Evolutionary conservation across 2,329 filamentous ascomycete genomes (phyloP), one percentile per base, ranked within the genome.

Genomic region (Arthrobotrys musiformis): DNA sequence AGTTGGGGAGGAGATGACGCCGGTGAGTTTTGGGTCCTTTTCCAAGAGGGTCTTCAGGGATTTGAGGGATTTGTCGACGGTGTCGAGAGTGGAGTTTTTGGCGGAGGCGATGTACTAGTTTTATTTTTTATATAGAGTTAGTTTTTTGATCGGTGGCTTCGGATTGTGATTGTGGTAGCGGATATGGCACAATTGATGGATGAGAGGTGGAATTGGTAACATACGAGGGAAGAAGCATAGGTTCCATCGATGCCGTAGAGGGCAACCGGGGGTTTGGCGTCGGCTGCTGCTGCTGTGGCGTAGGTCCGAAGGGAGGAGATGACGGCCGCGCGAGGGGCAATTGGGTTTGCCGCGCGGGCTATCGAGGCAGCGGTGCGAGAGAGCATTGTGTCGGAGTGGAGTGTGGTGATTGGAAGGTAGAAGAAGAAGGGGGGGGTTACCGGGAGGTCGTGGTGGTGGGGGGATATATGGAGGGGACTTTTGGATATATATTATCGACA

Each of bases 221-320:
- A 85, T 94, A 99, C 95, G 90, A 99, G 89, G 87, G 95, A 95
- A 87, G 91, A 93, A 85, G 95, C 95, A 87, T 99, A 99, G 84
- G 94, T 98, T 86, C 95, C 95, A 86, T 98, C 95, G 84, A 99
- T 87, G 82, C 95, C 95, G 86, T 93, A 99, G 83, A 99, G 89
- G 82, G 94, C 89, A 84, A 97, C 88, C 81, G 95, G 95, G 82
- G 94, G 90, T 88, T 92, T 94, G 85, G 90, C 86, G 78, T 90
- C 89, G 84, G 89, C 86, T 33, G 50, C 30, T 82, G 87, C 84
- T 82, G 89, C 87, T 79, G 84, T 82, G 80, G 86, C 81, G 69
- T 83, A 84, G 82, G 89, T 85, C 79, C 88, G 86, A 83, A 93
- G 93, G 86, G 93, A 97, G 85, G 89, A 89, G 85, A 94, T 91